Evolutionary conservation across 805 yeast genomes (phyloP).

Genomic region (Osmozyma mogii): DNA sequence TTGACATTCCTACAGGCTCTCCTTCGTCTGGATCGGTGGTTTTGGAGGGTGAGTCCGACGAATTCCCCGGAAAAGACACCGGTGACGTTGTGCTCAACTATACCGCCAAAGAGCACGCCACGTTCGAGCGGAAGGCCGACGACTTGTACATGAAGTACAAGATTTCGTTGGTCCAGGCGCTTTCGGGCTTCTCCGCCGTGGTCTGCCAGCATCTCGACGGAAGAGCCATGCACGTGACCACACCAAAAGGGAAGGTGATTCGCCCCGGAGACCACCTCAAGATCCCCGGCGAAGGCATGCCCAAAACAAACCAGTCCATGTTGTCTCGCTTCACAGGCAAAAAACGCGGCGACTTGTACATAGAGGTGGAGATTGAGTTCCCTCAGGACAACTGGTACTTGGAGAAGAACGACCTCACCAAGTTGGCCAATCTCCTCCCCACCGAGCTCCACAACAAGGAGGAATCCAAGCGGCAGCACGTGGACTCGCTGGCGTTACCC

Average conservation of each 20-base stretch:
- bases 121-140: conserved; percentile 48
- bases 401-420: conserved; percentile 57
- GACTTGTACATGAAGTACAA: conserved; percentile 56
- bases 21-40: conserved; percentile 52
- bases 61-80: conserved; percentile 59
- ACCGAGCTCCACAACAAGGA: conserved; percentile 18
- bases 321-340: conserved; percentile 22
- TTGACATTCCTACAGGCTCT: conserved; percentile 69
- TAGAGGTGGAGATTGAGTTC: conserved; percentile 66
- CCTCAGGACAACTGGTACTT: conserved; percentile 81
- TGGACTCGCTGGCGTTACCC: conserved; percentile 20
- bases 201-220: conserved; percentile 74
- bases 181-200: conserved; percentile 70
- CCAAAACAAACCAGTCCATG: conserved; percentile 31
- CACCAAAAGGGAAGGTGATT: conserved; percentile 73
- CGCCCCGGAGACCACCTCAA: conserved; percentile 67
- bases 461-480: conserved; percentile 16
- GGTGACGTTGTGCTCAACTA: conserved; percentile 73
- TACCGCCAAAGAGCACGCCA: conserved; percentile 39
- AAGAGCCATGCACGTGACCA: conserved; percentile 54
- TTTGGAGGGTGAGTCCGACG: conserved; percentile 67
- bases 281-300: conserved; percentile 79
- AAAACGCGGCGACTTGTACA: conserved; percentile 59
- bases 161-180: conserved; percentile 69
- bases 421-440: conserved; percentile 51